A percentile compares a stretch with the other conserved stretches of the same genome.
These are phyloP conservation scores for Boletus patriciae DNA, from an alignment of 768 basidiomycete genomes.

Conservation along the genomic window DNA sequence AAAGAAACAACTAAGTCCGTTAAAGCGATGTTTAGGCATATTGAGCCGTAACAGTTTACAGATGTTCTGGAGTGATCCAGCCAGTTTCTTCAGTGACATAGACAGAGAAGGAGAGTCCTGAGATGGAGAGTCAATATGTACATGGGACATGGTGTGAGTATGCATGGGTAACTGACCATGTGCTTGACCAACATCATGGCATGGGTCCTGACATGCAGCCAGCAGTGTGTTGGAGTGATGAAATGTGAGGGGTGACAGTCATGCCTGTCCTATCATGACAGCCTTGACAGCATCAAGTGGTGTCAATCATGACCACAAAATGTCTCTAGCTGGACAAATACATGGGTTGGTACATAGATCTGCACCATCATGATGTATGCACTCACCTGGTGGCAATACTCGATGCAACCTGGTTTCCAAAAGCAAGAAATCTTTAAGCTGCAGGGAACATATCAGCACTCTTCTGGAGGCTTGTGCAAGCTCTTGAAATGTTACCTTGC, in stretches of 20 bases:
- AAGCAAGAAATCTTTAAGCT: no score
- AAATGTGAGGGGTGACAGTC: no score
- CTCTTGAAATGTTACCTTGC: conserved; percentile 31
- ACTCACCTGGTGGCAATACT: no score
- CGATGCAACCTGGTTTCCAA: no score
- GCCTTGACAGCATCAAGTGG: conserved; percentile 68
- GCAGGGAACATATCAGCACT: not conserved
- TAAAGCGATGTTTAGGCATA: no score
- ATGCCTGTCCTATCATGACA: conserved; percentile 66
- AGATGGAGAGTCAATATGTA: no score
- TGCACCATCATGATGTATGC: no score
- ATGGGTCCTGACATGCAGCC: conserved; percentile 53
- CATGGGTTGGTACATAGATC: not conserved
- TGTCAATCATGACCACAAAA: conserved; percentile 75
- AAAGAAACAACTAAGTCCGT: no score
- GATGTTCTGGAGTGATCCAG: conserved; percentile 62
- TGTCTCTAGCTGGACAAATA: conserved; percentile 52
- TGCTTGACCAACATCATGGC: conserved; percentile 68
- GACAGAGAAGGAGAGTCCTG: conserved; percentile 61
- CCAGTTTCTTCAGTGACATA: conserved; percentile 55
- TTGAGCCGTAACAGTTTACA: no score
- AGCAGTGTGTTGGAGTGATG: no score
- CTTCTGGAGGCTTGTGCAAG: not conserved
- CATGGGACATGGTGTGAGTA: not conserved
- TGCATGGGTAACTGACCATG: conserved; percentile 46